These are phyloP conservation scores for Neofusicoccum sp. DNA, from an alignment of 2,329 filamentous ascomycete genomes.

Conservation along the genomic window DNA sequence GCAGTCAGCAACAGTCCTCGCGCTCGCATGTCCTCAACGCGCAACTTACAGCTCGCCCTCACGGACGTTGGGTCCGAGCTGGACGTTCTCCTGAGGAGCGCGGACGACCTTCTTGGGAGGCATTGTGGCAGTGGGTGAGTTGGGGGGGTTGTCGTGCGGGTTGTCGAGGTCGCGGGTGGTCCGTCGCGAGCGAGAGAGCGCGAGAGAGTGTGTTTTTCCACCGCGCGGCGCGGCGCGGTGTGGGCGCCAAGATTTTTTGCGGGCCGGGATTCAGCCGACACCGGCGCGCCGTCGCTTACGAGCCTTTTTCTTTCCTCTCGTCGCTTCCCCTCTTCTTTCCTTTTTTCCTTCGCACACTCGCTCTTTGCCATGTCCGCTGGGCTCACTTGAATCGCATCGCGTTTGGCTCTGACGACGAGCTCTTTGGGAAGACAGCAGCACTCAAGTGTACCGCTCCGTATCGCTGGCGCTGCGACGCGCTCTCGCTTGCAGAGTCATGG, in stretches of 20 bases:
- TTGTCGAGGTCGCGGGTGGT: slow-evolving; percentile 17
- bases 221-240: not conserved
- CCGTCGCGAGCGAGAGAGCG: not conserved
- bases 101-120: slow-evolving; percentile 82
- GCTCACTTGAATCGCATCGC: slow-evolving; percentile 9
- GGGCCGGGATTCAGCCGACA: slow-evolving; percentile 10
- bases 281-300: slow-evolving; percentile 8
- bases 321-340: not conserved
- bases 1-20: not conserved
- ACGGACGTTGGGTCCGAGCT: slow-evolving; percentile 89
- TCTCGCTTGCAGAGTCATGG: slow-evolving; percentile 11
- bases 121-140: slow-evolving; percentile 64
- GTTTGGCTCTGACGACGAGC: slow-evolving; percentile 15
- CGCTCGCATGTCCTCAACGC: not conserved
- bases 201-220: not conserved
- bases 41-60: slow-evolving; percentile 67
- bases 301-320: slow-evolving; percentile 8
- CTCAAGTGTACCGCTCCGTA: not conserved
- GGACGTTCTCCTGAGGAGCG: slow-evolving; percentile 87
- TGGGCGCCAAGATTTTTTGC: slow-evolving; percentile 21
- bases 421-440: not conserved
- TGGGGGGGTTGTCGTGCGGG: slow-evolving; percentile 35
- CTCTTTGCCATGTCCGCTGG: slow-evolving; percentile 11
- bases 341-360: slow-evolving; percentile 13
- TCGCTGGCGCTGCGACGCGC: not conserved